Evolutionary conservation across 2,329 filamentous ascomycete genomes (phyloP).

Genomic region (Penicillium sp.): DNA sequence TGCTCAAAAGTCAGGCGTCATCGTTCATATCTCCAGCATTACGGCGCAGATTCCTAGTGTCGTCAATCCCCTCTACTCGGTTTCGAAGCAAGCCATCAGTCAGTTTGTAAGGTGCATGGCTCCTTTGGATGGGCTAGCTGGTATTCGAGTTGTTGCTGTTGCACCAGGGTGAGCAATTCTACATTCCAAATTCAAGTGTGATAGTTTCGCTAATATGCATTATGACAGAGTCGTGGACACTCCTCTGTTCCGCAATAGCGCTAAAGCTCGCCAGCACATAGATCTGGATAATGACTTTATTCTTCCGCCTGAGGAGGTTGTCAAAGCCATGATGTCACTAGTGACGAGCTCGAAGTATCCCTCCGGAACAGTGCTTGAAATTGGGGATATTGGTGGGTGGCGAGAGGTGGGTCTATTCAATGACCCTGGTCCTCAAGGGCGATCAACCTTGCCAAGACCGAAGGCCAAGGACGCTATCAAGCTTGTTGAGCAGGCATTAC

Average conservation of each 20-base stretch:
- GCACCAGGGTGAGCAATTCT: background rate
- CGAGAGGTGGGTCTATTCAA: background rate
- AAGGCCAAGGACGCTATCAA: background rate
- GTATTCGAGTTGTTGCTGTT: background rate
- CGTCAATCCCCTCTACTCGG: background rate
- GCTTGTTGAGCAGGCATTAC: no score
- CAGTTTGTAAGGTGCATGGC: background rate
- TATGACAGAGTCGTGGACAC: background rate
- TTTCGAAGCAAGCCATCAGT: background rate
- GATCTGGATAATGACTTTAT: background rate
- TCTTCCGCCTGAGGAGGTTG: background rate
- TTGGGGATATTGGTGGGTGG: background rate
- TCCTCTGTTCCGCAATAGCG: background rate
- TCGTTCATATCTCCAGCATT: background rate
- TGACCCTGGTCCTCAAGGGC: constrained; percentile 1
- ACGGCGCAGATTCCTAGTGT: background rate
- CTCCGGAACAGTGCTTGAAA: background rate
- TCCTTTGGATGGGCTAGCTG: background rate
- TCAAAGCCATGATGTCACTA: background rate
- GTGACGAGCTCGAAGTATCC: background rate
- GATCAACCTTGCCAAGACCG: background rate
- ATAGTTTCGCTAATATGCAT: no score
- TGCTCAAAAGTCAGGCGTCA: background rate
- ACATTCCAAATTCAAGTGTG: no score
- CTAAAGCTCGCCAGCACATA: background rate